Evolutionary conservation across 2,329 filamentous ascomycete species (phyloP).

Genomic region (Myriosclerotinia curreyana): DNA sequence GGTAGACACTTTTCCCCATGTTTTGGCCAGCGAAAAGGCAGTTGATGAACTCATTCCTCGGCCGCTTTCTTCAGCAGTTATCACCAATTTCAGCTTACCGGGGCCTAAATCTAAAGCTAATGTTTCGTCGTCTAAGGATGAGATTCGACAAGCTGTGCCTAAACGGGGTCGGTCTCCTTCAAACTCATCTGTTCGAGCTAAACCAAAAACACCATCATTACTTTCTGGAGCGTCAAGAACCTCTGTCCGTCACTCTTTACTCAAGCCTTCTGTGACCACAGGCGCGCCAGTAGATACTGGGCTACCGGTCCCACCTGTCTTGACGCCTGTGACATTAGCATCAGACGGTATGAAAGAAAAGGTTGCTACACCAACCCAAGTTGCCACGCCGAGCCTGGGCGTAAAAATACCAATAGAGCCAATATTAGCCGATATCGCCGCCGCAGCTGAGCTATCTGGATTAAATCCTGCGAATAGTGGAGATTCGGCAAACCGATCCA

Average conservation of each 20-base stretch:
- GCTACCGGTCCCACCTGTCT: constrained; percentile 31
- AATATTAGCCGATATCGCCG: constrained; percentile 16
- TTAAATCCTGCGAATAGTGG: not conserved
- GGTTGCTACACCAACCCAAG: not conserved
- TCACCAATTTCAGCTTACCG: constrained; percentile 36
- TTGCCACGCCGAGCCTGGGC: constrained; percentile 9
- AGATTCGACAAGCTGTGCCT: not conserved
- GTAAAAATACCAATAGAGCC: constrained; percentile 13
- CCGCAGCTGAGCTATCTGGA: constrained; percentile 11
- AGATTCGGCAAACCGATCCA: not conserved
- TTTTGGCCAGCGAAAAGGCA: constrained; percentile 26
- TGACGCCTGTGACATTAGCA: constrained; percentile 23
- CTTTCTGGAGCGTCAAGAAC: constrained; percentile 32
- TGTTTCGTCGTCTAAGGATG: not conserved
- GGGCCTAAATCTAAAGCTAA: constrained; percentile 27
- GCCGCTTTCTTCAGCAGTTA: constrained; percentile 30
- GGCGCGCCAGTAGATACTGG: constrained; percentile 29
- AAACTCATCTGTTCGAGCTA: constrained; percentile 18
- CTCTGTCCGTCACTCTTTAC: constrained; percentile 33
- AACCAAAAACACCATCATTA: constrained; percentile 30
- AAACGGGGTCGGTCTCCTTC: not conserved
- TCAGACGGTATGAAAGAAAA: not conserved
- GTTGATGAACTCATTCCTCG: constrained; percentile 21
- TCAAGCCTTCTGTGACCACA: constrained; percentile 31
- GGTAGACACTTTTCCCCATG: constrained; percentile 32